Percentiles rank a stretch among this genome's conserved stretches.
Evolutionary conservation across 495 filamentous ascomycete species (phyloP).

Genomic region (Penicillium riverlandense): DNA sequence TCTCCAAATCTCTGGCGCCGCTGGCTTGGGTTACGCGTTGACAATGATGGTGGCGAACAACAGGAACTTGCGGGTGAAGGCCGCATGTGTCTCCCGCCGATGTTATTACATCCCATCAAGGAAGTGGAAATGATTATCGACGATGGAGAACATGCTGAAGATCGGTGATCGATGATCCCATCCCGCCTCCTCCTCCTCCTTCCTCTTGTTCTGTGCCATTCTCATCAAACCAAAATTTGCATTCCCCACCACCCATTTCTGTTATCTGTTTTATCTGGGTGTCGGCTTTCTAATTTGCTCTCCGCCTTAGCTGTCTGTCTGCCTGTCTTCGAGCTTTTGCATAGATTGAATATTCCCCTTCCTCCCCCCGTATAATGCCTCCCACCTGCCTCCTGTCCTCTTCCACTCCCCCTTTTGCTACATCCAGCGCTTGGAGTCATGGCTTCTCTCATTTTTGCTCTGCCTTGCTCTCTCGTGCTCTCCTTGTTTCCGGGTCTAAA

Average conservation of each 20-base stretch:
- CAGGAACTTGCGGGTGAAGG: slow-evolving; percentile 71
- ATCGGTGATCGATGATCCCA: slow-evolving; percentile 5
- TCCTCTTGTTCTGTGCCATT: neutral
- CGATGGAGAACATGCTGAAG: slow-evolving; percentile 24
- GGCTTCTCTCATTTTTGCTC: no score
- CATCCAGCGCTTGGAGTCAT: no score
- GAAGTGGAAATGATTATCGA: slow-evolving; percentile 72
- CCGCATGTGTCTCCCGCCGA: slow-evolving; percentile 87
- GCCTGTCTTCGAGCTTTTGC: slow-evolving; percentile 3
- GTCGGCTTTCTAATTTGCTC: neutral
- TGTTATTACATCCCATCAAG: slow-evolving; percentile 93
- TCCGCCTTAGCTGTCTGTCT: neutral
- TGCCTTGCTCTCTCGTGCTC: no score
- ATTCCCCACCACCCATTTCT: neutral
- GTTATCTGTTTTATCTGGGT: neutral
- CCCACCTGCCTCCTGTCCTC: no score
- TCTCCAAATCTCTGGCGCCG: slow-evolving; percentile 74
- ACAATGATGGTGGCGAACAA: slow-evolving; percentile 81
- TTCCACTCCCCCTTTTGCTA: neutral
- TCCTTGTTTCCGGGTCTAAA: no score
- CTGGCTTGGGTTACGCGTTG: slow-evolving; percentile 80
- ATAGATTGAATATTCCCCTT: slow-evolving; percentile 8
- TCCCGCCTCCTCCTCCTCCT: neutral
- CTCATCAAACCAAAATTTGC: neutral
- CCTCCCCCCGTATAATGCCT: no score